A percentile compares a stretch with the other conserved stretches of the same genome.
Conservation (phyloP, 345 rosid species). For the Geranium rotundifolium region DNA sequence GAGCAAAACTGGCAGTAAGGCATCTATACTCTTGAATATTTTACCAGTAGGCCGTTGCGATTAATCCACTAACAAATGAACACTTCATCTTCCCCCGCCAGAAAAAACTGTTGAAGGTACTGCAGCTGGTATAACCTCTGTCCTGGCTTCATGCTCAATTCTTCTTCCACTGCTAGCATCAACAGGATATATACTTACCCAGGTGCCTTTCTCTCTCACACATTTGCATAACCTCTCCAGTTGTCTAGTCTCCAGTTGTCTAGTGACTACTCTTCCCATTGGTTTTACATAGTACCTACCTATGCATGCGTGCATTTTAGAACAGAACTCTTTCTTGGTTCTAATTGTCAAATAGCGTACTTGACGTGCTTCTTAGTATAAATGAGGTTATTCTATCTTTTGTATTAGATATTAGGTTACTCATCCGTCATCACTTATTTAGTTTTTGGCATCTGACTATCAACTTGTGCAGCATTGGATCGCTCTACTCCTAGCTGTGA, state of each 20-base stretch:
- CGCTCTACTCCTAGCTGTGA: constrained; percentile 65
- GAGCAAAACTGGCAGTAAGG: constrained; percentile 85
- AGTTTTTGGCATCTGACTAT: constrained; percentile 1
- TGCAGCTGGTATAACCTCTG: constrained; percentile 87
- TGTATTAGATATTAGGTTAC: background rate
- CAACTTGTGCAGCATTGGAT: constrained; percentile 66
- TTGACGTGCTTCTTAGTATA: background rate
- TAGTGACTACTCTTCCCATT: background rate
- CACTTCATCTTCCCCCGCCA: constrained; percentile 16
- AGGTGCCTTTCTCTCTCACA: constrained; percentile 29
- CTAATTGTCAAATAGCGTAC: background rate
- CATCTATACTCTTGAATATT: background rate
- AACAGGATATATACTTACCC: constrained; percentile 57
- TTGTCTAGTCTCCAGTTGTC: background rate
- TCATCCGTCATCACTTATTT: background rate
- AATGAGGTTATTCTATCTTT: background rate
- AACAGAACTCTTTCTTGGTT: background rate
- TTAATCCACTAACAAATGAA: constrained; percentile 12
- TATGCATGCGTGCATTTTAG: background rate
- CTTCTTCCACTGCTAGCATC: constrained; percentile 83
- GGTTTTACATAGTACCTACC: background rate
- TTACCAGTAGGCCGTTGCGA: background rate
- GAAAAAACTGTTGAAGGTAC: constrained; percentile 98
- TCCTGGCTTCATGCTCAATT: constrained; percentile 64
- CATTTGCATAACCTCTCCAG: background rate